phyloP scores from a whole-genome alignment of 1,284 basidiomycete genomes.

The Mycena sp. region DNA sequence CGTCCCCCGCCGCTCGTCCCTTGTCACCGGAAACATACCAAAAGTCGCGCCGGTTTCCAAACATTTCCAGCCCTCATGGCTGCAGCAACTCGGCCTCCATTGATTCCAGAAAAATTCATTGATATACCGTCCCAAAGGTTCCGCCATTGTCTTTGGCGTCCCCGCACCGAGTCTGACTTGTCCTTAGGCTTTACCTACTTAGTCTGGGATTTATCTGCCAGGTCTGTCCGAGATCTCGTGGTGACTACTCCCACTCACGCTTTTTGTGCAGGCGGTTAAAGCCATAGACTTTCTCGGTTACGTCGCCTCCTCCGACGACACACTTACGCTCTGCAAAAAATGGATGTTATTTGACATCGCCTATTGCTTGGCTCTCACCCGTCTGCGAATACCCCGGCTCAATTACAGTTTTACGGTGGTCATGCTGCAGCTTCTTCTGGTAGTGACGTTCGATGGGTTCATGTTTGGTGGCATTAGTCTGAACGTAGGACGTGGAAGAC shows the following conservation, averaged over 20 bases:
- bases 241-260: conserved; percentile 10
- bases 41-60: conserved; percentile 7
- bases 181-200: conserved; percentile 56
- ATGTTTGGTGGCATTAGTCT: conserved; percentile 78
- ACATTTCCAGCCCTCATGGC: background rate
- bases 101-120: conserved; percentile 64
- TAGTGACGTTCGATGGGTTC: conserved; percentile 74
- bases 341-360: conserved; percentile 79
- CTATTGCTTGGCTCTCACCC: conserved; percentile 69
- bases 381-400: conserved; percentile 83
- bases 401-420: conserved; percentile 74
- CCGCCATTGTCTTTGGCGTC: background rate
- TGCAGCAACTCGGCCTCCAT: conserved; percentile 42
- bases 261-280: conserved; percentile 67
- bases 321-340: conserved; percentile 62
- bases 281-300: conserved; percentile 68
- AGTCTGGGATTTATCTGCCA: conserved; percentile 67
- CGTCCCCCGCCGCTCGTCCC: background rate
- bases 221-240: conserved; percentile 44
- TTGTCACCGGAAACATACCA: background rate
- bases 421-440: conserved; percentile 63
- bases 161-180: conserved; percentile 1
- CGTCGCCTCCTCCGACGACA: conserved; percentile 56
- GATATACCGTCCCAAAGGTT: conserved; percentile 66
- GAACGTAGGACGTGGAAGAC: conserved; percentile 49